phyloP scores from a whole-genome alignment of 2,329 filamentous ascomycete genomes.

The Verruconis gallopava region DNA sequence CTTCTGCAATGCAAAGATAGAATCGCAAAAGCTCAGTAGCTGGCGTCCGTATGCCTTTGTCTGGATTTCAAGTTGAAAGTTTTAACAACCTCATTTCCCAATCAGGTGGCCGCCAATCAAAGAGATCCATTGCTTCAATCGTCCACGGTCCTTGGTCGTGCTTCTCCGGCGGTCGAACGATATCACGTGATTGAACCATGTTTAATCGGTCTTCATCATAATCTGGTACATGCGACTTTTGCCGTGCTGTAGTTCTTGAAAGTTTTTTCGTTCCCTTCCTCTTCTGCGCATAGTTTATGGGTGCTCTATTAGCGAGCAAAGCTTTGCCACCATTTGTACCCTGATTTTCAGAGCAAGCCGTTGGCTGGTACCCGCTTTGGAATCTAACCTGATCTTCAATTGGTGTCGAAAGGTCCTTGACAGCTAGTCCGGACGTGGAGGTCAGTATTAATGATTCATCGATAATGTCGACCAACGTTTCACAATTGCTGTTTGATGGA shows the following conservation, averaged over 20 bases:
- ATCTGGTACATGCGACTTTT: too few relatives aligned
- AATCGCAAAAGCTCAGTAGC: too few relatives aligned
- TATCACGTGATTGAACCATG: not conserved
- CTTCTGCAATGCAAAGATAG: too few relatives aligned
- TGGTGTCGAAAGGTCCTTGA: not conserved
- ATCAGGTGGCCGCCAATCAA: slow-evolving; percentile 44
- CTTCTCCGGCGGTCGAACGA: slow-evolving; percentile 4
- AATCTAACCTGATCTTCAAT: not conserved
- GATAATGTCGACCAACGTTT: not conserved
- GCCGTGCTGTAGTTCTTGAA: not conserved
- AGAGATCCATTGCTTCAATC: slow-evolving; percentile 52
- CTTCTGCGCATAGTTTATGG: not conserved
- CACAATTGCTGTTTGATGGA: not conserved
- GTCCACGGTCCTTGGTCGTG: slow-evolving; percentile 52
- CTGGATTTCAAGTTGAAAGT: too few relatives aligned
- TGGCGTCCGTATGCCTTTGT: too few relatives aligned
- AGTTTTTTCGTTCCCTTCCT: not conserved
- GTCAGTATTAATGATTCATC: not conserved
- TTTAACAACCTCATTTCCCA: slow-evolving; percentile 22
- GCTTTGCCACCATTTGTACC: not conserved
- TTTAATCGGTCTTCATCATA: not conserved
- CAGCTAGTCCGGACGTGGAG: not conserved
- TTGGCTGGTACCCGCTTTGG: not conserved
- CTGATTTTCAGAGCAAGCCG: not conserved
- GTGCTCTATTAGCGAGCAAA: not conserved